Base-by-base conservation (phyloP, 345 rosid species). In the Cardamine chenopodiifolia region DNA sequence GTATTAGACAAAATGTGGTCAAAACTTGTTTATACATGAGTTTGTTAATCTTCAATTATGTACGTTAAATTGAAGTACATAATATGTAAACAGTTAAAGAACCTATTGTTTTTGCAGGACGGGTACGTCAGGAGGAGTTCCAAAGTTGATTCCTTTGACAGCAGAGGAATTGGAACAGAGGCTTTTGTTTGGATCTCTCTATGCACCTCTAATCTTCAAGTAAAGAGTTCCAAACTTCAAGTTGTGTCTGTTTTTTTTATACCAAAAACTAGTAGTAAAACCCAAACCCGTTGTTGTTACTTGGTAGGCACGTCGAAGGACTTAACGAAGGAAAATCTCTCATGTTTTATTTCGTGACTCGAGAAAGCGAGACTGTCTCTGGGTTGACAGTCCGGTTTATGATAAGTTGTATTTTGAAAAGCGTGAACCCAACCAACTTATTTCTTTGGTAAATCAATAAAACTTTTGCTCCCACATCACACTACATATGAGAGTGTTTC, bases 131-230 rank as follows among this genome's bases (percentile, higher is more conserved):
- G 97, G 91, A 45, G 97, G 98, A 32, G 84, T 80, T 55, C 97
- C 98, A 25, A 93, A 93, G 76, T 72, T 93, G 87, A 89, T 93
- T 89, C 98, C 98, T 42, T 84, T 96, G 55, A 93, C 95, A 23
- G 85, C 86, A 44, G 86, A 90, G 79, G 98, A 93, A 68, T 70
- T 90, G 85, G 84, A 87, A 73, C 82, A 90, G 65, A 89, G 90
- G 81, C 82, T 87, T 5, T 83, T 84, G 79, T 90, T 93, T 77
- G 85, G 83, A 68, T 87, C 88, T 86, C 80, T 90, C 62, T 90
- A 82, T 28, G 81, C 82, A 35, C 93, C 97, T 40, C 70, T 89
- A 52, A 78, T 88, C 84, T 82, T 79, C 84, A 89, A 87, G 98
- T 92, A 61, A 82, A 54, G 39, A 32, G 8, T 22, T 61, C 7